These are phyloP conservation scores for Saturnispora bothae DNA, from an alignment of 805 yeast genomes.

Conservation along the genomic window DNA sequence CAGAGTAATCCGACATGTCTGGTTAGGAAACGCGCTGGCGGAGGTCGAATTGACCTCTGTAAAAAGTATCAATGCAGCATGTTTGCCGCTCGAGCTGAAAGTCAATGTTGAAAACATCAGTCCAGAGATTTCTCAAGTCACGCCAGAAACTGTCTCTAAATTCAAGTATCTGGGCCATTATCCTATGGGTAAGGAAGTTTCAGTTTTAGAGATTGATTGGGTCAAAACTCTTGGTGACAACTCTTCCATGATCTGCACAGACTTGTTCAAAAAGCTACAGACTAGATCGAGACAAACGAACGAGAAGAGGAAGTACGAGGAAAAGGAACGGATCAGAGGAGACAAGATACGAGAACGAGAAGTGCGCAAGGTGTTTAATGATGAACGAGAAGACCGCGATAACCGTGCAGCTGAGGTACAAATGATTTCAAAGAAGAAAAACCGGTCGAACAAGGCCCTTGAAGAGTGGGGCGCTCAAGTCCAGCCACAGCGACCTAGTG, in stretches of 20 bases:
- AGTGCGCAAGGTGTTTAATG: constrained; percentile 6
- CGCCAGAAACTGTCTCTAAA: constrained; percentile 46
- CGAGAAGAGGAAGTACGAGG: constrained; percentile 46
- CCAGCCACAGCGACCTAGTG: neutral
- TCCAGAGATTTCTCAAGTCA: constrained; percentile 43
- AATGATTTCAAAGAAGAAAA: neutral
- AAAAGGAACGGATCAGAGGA: constrained; percentile 25
- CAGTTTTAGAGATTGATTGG: constrained; percentile 85
- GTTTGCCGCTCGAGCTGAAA: constrained; percentile 57
- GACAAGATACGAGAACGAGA: constrained; percentile 12
- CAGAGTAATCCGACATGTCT: constrained; percentile 32
- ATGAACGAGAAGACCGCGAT: neutral
- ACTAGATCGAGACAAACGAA: constrained; percentile 44
- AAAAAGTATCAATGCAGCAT: constrained; percentile 18
- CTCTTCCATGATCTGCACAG: constrained; percentile 32
- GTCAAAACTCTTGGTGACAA: constrained; percentile 9
- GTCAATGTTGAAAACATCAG: constrained; percentile 53
- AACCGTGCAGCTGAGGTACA: neutral
- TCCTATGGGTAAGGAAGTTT: constrained; percentile 78
- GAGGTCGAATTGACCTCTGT: neutral
- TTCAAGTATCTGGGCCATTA: constrained; percentile 70
- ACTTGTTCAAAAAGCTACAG: constrained; percentile 44
- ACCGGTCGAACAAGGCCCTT: constrained; percentile 29
- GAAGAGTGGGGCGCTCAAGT: constrained; percentile 10
- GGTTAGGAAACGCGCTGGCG: constrained; percentile 3